phyloP scores from a whole-genome alignment of 2,329 filamentous ascomycete genomes.

The Cercospora sojina region DNA sequence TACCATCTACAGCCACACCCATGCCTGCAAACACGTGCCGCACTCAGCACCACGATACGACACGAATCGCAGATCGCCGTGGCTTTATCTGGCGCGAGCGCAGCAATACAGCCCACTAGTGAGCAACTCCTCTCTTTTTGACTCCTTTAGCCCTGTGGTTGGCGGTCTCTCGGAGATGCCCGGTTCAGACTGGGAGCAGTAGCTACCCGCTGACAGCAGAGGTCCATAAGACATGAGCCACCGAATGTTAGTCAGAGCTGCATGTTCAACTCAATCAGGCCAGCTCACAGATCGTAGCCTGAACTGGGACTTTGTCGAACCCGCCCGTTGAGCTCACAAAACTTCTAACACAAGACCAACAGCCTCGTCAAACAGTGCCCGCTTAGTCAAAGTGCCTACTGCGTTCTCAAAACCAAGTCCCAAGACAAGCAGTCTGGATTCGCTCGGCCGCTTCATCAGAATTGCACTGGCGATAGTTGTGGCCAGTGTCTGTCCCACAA shows the following conservation, averaged over 20 bases:
- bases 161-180: neutral
- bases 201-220: neutral
- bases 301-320: neutral
- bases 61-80: neutral
- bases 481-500: conserved; percentile 78
- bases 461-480: conserved; percentile 84
- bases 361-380: conserved; percentile 44
- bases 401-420: conserved; percentile 55
- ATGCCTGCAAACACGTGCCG: neutral
- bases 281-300: neutral
- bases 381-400: conserved; percentile 29
- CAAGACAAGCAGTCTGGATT: conserved; percentile 59
- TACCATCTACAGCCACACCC: neutral
- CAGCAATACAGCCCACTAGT: neutral
- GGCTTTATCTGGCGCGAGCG: neutral
- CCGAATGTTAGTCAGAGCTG: neutral
- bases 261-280: neutral
- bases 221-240: neutral
- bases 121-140: neutral
- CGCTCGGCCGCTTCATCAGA: conserved; percentile 65
- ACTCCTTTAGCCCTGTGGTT: neutral
- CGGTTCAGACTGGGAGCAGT: neutral
- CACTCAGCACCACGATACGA: neutral
- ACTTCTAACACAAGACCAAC: conserved; percentile 37
- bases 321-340: conserved; percentile 18